Evolutionary conservation across 345 rosid species (phyloP).

Genomic region (Lumnitzera littorea): DNA sequence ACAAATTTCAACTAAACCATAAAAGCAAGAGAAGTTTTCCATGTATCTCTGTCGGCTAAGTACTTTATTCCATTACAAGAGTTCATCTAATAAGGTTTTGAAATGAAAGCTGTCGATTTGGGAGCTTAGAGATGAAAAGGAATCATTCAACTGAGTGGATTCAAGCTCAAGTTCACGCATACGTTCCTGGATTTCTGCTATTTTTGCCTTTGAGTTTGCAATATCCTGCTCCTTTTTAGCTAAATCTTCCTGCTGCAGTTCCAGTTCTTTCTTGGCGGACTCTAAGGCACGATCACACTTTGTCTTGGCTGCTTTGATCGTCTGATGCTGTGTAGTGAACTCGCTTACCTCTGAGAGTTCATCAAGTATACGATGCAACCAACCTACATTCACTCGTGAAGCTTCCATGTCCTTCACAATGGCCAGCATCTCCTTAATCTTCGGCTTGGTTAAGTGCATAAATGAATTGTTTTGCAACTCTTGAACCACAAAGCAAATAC

Average conservation of each 20-base stretch:
- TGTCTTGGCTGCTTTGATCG: conserved; percentile 31
- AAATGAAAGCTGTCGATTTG: conserved; percentile 44
- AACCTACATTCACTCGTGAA: conserved; percentile 46
- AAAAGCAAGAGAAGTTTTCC: no score
- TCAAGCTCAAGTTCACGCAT: conserved; percentile 42
- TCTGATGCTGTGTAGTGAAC: conserved; percentile 32
- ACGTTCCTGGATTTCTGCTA: conserved; percentile 25
- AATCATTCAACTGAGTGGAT: conserved; percentile 25
- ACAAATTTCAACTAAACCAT: no score
- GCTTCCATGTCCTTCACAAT: conserved; percentile 79
- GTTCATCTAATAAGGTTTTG: conserved; percentile 41
- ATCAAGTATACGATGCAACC: conserved; percentile 51
- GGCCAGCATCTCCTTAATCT: conserved; percentile 55
- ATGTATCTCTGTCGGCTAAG: no score
- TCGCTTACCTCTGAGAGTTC: conserved; percentile 50
- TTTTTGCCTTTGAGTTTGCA: conserved; percentile 21
- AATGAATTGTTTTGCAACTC: conserved; percentile 55
- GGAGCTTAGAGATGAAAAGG: conserved; percentile 21
- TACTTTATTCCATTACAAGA: conserved; percentile 23
- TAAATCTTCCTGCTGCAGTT: conserved; percentile 32
- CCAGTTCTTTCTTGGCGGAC: conserved; percentile 39
- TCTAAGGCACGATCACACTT: conserved; percentile 31
- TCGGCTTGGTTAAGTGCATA: conserved; percentile 51
- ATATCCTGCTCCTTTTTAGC: conserved; percentile 40
- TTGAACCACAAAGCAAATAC: conserved; percentile 61